These are phyloP conservation scores for Polytrichum commune DNA, from an alignment of 225 moss, liverwort and hornwort species.

Conservation along the genomic window DNA sequence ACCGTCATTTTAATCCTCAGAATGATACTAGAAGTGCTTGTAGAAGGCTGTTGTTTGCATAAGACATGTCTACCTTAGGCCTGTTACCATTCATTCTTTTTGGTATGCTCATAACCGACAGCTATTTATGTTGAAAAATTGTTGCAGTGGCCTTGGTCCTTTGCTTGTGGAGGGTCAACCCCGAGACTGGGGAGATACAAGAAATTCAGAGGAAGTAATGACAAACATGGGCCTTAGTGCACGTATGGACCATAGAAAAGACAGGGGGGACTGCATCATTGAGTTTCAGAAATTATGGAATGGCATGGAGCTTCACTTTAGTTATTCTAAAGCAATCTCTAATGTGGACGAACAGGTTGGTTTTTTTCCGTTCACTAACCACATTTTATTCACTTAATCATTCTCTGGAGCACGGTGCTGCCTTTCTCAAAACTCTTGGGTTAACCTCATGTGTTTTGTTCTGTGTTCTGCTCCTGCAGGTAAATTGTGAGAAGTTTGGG, in stretches of 20 bases:
- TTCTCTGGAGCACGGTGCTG: no score
- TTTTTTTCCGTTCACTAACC: not conserved
- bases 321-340: slow-evolving; percentile 63
- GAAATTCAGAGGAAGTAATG: slow-evolving; percentile 56
- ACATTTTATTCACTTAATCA: no score
- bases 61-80: no score
- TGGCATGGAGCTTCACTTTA: slow-evolving; percentile 80
- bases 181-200: slow-evolving; percentile 89
- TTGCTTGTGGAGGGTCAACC: slow-evolving; percentile 86
- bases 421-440: no score
- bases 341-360: slow-evolving; percentile 66
- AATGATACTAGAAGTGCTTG: no score
- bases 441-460: no score
- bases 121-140: not conserved
- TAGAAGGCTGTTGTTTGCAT: no score
- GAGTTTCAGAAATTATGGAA: slow-evolving; percentile 82
- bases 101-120: no score
- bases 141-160: slow-evolving; percentile 68
- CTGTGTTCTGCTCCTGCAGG: slow-evolving; percentile 15
- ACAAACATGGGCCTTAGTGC: slow-evolving; percentile 64
- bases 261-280: slow-evolving; percentile 88
- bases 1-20: no score
- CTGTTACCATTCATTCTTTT: no score
- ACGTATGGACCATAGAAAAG: slow-evolving; percentile 61
- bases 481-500: slow-evolving; percentile 76